Base-by-base conservation (phyloP, 2,329 filamentous ascomycete species). In the Colletotrichum eleusines region DNA sequence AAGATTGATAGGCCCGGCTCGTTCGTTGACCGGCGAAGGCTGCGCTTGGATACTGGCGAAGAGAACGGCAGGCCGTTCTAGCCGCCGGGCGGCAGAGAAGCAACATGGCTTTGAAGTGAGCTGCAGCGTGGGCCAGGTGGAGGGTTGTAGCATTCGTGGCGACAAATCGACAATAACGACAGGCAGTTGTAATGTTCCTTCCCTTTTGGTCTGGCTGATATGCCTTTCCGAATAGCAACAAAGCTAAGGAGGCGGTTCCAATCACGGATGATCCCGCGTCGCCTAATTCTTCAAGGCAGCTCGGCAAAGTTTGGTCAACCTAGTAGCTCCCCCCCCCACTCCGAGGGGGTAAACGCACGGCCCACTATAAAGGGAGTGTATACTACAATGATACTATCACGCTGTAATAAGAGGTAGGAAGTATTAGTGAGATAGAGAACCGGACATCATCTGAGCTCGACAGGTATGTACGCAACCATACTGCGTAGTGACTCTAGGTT, bases 1-100 rank as follows among this genome's bases (percentile, higher is more conserved):
- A 86, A 72, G 93, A 95, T 83, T 96, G 92, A 84, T 94, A 96
- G 63, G 77, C 61, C 69, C 82, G 82, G 66, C 66, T 69, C 38
- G 44, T 42, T 26, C 31, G 69, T 23, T 12, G 26, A n/a, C 20
- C 46, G 20, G 42, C 9, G 3, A 50, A 31, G 40, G 26, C 16
- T 7, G 23, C 23, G 18, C 38, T 64, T 35, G 54, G 66, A 35
- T 40, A 64, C 20, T 51, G 54, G 31, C 60, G 54, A 31, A 59
- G 23, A 26, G 64, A 53, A 44, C 57, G 64, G 20, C 63, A 33
- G 31, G 46, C 66, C 44, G 42, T 46, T 51, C 35, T 54, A 44
- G 69, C 54, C 18, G 44, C 59, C 9, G 58, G 38, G 28, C 65
- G 69, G 54, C 51, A 54, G 11, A 44, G 42, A 53, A 54, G 14